phyloP scores from a whole-genome alignment of 2,329 filamentous ascomycete species.

The Xenoacremonium recifei region DNA sequence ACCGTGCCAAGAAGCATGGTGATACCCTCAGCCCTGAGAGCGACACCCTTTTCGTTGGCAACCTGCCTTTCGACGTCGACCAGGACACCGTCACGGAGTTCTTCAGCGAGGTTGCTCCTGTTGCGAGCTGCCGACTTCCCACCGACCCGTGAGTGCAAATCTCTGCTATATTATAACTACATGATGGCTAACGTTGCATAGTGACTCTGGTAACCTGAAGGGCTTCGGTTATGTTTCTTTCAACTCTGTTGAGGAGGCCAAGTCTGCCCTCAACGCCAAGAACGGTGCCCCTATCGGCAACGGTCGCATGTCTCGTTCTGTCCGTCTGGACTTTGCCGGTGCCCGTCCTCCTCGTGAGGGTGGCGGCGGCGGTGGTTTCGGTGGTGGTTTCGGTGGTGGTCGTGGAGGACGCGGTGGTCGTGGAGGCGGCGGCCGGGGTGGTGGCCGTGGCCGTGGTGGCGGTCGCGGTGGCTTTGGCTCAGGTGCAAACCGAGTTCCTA shows the following conservation, averaged over 20 bases:
- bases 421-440: conserved; percentile 44
- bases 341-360: conserved; percentile 63
- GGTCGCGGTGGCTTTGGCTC: conserved; percentile 49
- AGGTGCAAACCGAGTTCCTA: conserved; percentile 44
- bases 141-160: conserved; percentile 70
- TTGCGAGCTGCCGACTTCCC: conserved; percentile 81
- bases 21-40: conserved; percentile 77
- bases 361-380: conserved; percentile 45
- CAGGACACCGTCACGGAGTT: conserved; percentile 73
- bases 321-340: conserved; percentile 81
- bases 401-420: conserved; percentile 44
- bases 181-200: conserved; percentile 28
- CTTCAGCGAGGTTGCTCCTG: conserved; percentile 68
- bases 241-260: conserved; percentile 78
- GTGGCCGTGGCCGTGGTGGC: conserved; percentile 47
- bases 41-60: conserved; percentile 88
- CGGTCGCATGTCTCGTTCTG: conserved; percentile 68
- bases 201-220: conserved; percentile 80
- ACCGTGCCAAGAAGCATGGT: conserved; percentile 69
- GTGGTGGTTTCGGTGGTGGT: conserved; percentile 52
- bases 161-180: not conserved
- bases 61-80: conserved; percentile 80
- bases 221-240: conserved; percentile 92
- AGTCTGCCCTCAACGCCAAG: conserved; percentile 66
- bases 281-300: conserved; percentile 63